phyloP scores from a whole-genome alignment of 208 protist genomes.

The Leishmania tropica region DNA sequence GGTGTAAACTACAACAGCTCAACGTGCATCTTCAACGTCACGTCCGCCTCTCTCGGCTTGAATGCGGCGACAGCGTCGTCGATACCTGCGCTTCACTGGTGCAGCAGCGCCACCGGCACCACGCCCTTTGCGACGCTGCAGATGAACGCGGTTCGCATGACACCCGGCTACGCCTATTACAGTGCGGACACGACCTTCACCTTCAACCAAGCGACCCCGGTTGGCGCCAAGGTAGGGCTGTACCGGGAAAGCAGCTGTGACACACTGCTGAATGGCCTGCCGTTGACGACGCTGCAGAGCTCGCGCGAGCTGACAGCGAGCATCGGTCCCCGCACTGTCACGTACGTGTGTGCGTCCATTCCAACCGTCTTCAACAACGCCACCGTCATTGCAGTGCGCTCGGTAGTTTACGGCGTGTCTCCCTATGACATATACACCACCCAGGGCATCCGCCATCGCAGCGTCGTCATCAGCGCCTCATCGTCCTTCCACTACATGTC shows the following conservation, averaged over 20 bases:
- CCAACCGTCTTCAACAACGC: slow-evolving; percentile 28
- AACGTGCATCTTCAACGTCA: slow-evolving; percentile 58
- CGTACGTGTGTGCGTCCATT: slow-evolving; percentile 47
- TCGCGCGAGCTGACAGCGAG: slow-evolving; percentile 21
- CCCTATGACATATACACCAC: slow-evolving; percentile 36
- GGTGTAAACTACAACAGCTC: slow-evolving; percentile 33
- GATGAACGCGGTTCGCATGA: slow-evolving; percentile 34
- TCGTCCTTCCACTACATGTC: slow-evolving; percentile 39
- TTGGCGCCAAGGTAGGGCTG: slow-evolving; percentile 48
- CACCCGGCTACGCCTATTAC: slow-evolving; percentile 36
- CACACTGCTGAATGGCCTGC: slow-evolving; percentile 3
- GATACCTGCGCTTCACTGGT: slow-evolving; percentile 59
- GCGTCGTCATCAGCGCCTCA: slow-evolving; percentile 20
- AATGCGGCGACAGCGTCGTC: slow-evolving; percentile 18
- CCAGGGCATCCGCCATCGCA: slow-evolving; percentile 52
- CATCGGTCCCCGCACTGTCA: slow-evolving; percentile 20
- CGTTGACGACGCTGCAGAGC: slow-evolving; percentile 8
- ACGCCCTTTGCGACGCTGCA: slow-evolving; percentile 29
- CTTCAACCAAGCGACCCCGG: slow-evolving; percentile 46
- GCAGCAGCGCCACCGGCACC: slow-evolving; percentile 35
- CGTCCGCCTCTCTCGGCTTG: slow-evolving; percentile 24
- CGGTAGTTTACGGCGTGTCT: slow-evolving; percentile 23
- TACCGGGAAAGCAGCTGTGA: slow-evolving; percentile 37
- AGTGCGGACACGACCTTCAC: slow-evolving; percentile 23
- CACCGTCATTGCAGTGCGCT: slow-evolving; percentile 24